A percentile compares a stretch with the other conserved stretches of the same genome.
These are phyloP conservation scores for Vigna mungo DNA, from an alignment of 306 rosid species.

Conservation along the genomic window DNA sequence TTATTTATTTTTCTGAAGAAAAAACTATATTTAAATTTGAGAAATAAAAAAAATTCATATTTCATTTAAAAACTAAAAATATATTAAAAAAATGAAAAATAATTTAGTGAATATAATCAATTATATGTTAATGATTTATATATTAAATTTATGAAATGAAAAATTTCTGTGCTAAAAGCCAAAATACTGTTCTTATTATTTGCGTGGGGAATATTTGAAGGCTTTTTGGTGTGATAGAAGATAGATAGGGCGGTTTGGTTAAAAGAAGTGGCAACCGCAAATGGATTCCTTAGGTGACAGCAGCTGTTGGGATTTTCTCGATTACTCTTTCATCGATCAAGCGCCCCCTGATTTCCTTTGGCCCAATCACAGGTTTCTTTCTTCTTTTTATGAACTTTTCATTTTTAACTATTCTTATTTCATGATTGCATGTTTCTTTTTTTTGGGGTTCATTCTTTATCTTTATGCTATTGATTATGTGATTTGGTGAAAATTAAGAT, in stretches of 20 bases:
- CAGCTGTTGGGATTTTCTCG: slow-evolving; percentile 65
- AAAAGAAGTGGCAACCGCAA: slow-evolving; percentile 8
- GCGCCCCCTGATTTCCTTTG: slow-evolving; percentile 64
- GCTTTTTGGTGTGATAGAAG: not conserved
- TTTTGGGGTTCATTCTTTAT: slow-evolving; percentile 20
- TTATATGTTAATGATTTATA: too few species aligned
- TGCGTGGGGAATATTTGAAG: not conserved
- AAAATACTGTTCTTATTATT: not conserved
- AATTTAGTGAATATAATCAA: too few species aligned
- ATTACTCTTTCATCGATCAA: slow-evolving; percentile 60
- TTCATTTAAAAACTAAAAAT: too few species aligned
- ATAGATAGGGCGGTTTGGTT: slow-evolving; percentile 24
- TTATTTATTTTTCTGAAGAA: too few species aligned
- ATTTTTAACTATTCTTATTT: not conserved
- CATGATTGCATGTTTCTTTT: not conserved
- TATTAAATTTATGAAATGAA: too few species aligned
- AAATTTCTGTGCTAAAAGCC: not conserved
- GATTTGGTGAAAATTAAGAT: not conserved
- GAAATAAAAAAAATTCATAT: too few species aligned
- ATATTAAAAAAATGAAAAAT: too few species aligned
- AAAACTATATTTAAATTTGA: too few species aligned
- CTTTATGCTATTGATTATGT: not conserved
- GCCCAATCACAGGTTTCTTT: slow-evolving; percentile 53
- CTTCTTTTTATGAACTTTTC: not conserved
- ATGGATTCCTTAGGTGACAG: slow-evolving; percentile 67